Evolutionary conservation across 1,284 basidiomycete species (phyloP).

Genomic region (Schizophyllum commune): DNA sequence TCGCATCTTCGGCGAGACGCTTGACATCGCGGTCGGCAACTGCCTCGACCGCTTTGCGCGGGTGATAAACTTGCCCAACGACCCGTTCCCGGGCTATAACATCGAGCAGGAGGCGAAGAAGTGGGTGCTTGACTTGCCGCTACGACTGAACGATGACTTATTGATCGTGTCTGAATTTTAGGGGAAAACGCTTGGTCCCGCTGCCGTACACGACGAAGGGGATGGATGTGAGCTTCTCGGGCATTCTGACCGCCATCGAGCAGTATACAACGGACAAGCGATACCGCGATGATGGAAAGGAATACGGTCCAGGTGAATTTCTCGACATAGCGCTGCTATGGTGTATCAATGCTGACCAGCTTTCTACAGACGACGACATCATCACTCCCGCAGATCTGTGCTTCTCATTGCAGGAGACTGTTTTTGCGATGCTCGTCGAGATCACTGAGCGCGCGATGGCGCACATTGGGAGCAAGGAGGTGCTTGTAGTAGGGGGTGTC

Average conservation of each 20-base stretch:
- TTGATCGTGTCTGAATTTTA: constrained; percentile 27
- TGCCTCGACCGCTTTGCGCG: constrained; percentile 96
- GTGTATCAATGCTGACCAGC: no score
- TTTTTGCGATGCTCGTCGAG: constrained; percentile 98
- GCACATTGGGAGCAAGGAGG: constrained; percentile 93
- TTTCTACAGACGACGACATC: constrained; percentile 47
- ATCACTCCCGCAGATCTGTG: constrained; percentile 94
- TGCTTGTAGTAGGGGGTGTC: constrained; percentile 96
- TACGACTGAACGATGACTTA: not conserved
- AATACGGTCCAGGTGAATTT: not conserved
- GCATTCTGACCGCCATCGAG: constrained; percentile 85
- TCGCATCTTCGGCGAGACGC: constrained; percentile 97
- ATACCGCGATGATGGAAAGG: constrained; percentile 41
- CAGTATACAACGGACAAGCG: constrained; percentile 79
- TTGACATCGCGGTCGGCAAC: constrained; percentile 99
- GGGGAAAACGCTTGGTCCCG: constrained; percentile 68
- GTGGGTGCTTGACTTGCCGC: constrained; percentile 33
- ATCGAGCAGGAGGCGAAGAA: constrained; percentile 94
- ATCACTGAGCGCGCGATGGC: constrained; percentile 99
- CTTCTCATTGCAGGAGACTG: constrained; percentile 95
- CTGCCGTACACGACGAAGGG: constrained; percentile 98
- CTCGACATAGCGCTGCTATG: no score
- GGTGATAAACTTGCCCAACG: constrained; percentile 93
- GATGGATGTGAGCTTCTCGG: constrained; percentile 96
- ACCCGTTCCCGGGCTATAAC: constrained; percentile 97